Evolutionary conservation across 176 grass and related monocot species (phyloP).

Genomic region (Luzula sylvatica): DNA sequence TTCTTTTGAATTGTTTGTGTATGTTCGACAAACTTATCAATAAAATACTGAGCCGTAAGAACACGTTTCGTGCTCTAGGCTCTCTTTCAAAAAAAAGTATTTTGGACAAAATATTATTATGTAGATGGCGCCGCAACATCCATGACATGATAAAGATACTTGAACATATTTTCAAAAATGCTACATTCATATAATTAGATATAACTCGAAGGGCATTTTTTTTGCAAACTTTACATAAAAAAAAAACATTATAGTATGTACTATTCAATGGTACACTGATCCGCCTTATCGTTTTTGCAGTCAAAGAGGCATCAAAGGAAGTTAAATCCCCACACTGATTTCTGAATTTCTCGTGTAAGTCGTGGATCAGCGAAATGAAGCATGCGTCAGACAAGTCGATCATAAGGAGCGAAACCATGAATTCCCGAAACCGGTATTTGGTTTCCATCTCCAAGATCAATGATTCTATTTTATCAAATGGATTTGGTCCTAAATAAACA

Average conservation of each 20-base stretch:
- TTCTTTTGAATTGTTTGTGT: no score
- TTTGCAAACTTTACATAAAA: background rate
- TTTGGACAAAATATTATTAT: conserved; percentile 98
- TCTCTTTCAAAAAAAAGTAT: no score
- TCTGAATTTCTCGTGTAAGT: conserved; percentile 48
- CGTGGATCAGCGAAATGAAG: conserved; percentile 95
- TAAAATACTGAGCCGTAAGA: no score
- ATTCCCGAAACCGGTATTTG: conserved; percentile 86
- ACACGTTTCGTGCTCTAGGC: no score
- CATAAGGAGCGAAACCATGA: conserved; percentile 87
- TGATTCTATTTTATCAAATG: conserved; percentile 85
- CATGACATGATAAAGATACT: conserved; percentile 99
- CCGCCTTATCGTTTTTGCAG: no score
- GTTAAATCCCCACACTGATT: conserved; percentile 55
- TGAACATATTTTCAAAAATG: conserved; percentile 10
- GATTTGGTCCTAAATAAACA: no score
- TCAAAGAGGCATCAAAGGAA: conserved; percentile 78
- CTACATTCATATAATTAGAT: no score
- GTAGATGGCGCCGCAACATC: conserved; percentile 95
- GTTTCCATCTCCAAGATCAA: conserved; percentile 96
- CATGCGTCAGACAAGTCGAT: conserved; percentile 97
- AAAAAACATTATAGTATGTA: no score
- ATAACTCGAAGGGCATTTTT: no score
- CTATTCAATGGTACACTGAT: no score
- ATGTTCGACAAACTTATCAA: no score